Conservation (phyloP, 257 asterid genomes). For the Solanum acaule region DNA sequence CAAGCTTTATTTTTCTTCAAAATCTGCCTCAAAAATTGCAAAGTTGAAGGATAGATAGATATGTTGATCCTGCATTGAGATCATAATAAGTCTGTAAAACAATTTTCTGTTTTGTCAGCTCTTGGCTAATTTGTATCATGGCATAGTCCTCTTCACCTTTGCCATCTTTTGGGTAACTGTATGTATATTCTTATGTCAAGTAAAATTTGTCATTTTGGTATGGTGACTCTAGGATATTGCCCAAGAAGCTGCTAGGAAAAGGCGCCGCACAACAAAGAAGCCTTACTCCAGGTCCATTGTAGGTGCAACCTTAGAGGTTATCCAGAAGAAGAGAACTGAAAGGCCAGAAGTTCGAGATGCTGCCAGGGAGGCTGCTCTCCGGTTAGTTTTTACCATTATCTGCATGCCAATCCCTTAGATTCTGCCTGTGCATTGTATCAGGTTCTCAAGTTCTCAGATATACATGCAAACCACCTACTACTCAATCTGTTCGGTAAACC, state of each 20-base stretch:
- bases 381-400: slow-evolving; percentile 16
- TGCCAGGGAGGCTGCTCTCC: slow-evolving; percentile 87
- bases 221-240: slow-evolving; percentile 42
- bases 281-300: slow-evolving; percentile 89
- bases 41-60: background rate
- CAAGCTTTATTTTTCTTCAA: background rate
- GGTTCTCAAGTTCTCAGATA: too few relatives aligned
- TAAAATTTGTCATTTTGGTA: background rate
- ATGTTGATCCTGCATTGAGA: background rate
- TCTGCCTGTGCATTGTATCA: background rate
- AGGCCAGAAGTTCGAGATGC: slow-evolving; percentile 93
- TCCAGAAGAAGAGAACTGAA: slow-evolving; percentile 72
- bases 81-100: background rate
- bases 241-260: slow-evolving; percentile 82
- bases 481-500: background rate
- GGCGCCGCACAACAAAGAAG: slow-evolving; percentile 74
- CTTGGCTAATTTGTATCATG: background rate
- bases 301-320: slow-evolving; percentile 85
- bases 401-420: background rate
- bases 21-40: background rate
- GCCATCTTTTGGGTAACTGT: background rate
- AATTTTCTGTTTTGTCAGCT: background rate
- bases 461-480: background rate
- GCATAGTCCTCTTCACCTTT: background rate
- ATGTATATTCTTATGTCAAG: background rate